Evolutionary conservation across 768 basidiomycete genomes (phyloP).

Genomic region (Amyloporia xantha): DNA sequence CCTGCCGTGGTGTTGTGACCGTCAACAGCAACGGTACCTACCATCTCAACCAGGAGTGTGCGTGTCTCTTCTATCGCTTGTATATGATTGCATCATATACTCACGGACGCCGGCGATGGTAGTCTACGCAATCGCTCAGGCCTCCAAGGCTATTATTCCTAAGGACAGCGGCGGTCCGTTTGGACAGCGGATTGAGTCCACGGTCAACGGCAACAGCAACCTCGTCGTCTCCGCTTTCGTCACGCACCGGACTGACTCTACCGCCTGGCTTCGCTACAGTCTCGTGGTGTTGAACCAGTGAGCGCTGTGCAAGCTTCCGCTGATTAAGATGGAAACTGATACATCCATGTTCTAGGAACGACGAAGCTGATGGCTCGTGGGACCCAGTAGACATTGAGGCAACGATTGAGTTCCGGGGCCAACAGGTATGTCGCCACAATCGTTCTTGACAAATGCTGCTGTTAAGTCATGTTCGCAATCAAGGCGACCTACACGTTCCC

Average conservation of each 20-base stretch:
- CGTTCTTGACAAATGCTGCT: neutral
- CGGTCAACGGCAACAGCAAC: conserved; percentile 46
- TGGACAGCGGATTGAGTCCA: conserved; percentile 61
- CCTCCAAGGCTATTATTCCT: conserved; percentile 66
- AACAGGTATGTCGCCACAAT: conserved; percentile 36
- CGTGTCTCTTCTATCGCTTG: conserved; percentile 16
- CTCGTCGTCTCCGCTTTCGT: conserved; percentile 61
- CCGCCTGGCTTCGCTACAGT: conserved; percentile 60
- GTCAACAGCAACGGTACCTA: conserved; percentile 60
- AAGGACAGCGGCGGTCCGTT: conserved; percentile 62
- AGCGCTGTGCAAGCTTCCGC: neutral
- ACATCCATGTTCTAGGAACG: conserved; percentile 30
- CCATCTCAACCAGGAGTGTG: conserved; percentile 68
- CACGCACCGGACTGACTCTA: conserved; percentile 44
- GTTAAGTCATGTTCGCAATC: neutral
- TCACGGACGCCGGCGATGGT: neutral
- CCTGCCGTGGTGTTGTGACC: conserved; percentile 62
- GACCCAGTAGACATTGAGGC: conserved; percentile 46
- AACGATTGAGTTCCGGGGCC: conserved; percentile 60
- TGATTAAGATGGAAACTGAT: neutral
- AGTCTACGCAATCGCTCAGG: conserved; percentile 72
- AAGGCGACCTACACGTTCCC: conserved; percentile 73
- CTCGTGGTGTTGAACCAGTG: conserved; percentile 68
- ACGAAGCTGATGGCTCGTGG: conserved; percentile 41
- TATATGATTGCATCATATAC: too few species aligned